Percentiles rank a stretch among this genome's conserved stretches.
These are phyloP conservation scores for Glycine tomentella DNA, from an alignment of 306 rosid species.

Conservation along the genomic window DNA sequence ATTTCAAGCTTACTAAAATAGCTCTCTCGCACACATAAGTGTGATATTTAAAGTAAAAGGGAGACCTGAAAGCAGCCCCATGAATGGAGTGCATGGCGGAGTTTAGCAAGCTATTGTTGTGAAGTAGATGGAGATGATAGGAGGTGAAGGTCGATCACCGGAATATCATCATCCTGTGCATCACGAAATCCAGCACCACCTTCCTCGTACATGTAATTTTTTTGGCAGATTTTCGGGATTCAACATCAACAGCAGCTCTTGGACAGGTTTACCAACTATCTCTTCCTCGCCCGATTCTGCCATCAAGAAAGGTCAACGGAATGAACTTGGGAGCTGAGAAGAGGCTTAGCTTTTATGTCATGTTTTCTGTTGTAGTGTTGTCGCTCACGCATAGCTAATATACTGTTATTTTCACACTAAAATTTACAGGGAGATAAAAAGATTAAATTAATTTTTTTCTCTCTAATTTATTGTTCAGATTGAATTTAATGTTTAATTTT, in stretches of 20 bases:
- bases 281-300: conserved; percentile 25
- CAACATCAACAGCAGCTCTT: conserved; percentile 48
- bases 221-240: too few species aligned
- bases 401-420: too few species aligned
- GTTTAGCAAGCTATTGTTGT: conserved; percentile 45
- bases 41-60: not conserved
- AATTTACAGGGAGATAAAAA: too few species aligned
- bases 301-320: conserved; percentile 20
- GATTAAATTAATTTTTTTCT: too few species aligned
- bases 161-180: conserved; percentile 45
- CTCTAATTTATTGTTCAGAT: too few species aligned
- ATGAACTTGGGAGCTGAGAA: not conserved
- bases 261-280: conserved; percentile 40
- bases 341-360: not conserved
- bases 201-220: conserved; percentile 36
- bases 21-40: not conserved
- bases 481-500: not conserved
- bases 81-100: conserved; percentile 24
- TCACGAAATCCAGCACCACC: conserved; percentile 39
- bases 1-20: not conserved
- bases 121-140: conserved; percentile 38
- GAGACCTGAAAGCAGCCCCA: conserved; percentile 63
- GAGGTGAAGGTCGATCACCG: conserved; percentile 48
- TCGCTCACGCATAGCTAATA: not conserved
- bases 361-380: not conserved